phyloP scores from a whole-genome alignment of 768 basidiomycete genomes.

The Mycena galericulata region DNA sequence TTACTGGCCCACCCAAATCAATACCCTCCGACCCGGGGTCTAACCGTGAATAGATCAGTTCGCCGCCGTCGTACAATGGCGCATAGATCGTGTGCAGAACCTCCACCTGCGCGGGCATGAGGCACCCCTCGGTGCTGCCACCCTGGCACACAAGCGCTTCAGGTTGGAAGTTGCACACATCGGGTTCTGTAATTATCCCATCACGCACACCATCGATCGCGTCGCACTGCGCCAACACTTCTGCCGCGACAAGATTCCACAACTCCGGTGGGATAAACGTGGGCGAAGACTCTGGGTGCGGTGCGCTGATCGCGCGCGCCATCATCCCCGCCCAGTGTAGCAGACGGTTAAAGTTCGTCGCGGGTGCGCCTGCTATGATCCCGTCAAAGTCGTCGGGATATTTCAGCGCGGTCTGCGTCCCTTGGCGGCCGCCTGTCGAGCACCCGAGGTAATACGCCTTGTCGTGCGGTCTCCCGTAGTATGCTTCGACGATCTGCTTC shows the following conservation, averaged over 20 bases:
- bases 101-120: conserved; percentile 37
- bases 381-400: conserved; percentile 45
- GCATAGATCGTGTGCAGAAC: conserved; percentile 38
- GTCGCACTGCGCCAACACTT: conserved; percentile 31
- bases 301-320: conserved; percentile 13
- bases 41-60: conserved; percentile 35
- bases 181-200: conserved; percentile 33
- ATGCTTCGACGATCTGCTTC: conserved; percentile 39
- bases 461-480: conserved; percentile 33
- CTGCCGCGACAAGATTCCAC: conserved; percentile 34
- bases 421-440: conserved; percentile 44
- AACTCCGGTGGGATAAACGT: conserved; percentile 26
- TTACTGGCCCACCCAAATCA: neutral
- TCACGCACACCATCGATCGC: conserved; percentile 28
- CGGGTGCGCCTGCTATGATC: conserved; percentile 42
- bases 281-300: neutral
- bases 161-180: conserved; percentile 30
- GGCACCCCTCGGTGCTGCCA: conserved; percentile 16
- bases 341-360: conserved; percentile 29
- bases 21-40: conserved; percentile 30
- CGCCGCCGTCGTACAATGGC: conserved; percentile 32
- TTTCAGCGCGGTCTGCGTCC: conserved; percentile 34
- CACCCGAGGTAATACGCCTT: conserved; percentile 44
- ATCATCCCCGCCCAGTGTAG: conserved; percentile 21
- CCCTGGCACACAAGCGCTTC: conserved; percentile 34